Percentiles rank a stretch among this genome's conserved stretches.
Evolutionary conservation across 164 flowering plant genomes (phyloP).

Genomic region (Umbellularia californica): DNA sequence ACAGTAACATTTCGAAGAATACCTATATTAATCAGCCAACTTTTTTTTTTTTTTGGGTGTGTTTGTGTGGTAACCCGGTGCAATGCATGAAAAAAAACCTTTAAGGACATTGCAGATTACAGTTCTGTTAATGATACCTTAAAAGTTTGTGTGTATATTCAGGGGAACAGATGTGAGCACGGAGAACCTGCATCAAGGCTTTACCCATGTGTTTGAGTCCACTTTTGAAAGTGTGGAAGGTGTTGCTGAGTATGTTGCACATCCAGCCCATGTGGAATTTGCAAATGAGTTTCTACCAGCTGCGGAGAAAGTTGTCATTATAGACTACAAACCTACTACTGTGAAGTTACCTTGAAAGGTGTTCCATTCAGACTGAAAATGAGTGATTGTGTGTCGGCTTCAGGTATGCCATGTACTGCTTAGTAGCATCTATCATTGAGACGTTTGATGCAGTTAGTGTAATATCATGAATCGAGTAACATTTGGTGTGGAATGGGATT

Average conservation of each 20-base stretch:
- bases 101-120: background rate
- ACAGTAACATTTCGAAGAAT: no score
- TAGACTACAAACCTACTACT: constrained; percentile 69
- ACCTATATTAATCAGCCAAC: background rate
- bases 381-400: background rate
- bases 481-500: no score
- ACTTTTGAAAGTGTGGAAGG: constrained; percentile 73
- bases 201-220: constrained; percentile 80
- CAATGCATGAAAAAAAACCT: no score
- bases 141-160: background rate
- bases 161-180: constrained; percentile 82
- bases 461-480: no score
- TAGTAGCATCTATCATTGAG: background rate
- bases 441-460: background rate
- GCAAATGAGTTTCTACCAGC: constrained; percentile 42
- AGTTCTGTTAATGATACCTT: no score
- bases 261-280: constrained; percentile 71
- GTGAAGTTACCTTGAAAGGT: constrained; percentile 10
- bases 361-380: background rate
- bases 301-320: constrained; percentile 57
- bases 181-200: constrained; percentile 80
- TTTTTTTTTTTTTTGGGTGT: no score
- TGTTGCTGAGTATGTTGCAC: constrained; percentile 64
- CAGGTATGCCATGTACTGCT: background rate
- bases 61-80: background rate